Base-by-base conservation (phyloP, 2,329 filamentous ascomycete species). In the Proliferodiscus dingleyae region DNA sequence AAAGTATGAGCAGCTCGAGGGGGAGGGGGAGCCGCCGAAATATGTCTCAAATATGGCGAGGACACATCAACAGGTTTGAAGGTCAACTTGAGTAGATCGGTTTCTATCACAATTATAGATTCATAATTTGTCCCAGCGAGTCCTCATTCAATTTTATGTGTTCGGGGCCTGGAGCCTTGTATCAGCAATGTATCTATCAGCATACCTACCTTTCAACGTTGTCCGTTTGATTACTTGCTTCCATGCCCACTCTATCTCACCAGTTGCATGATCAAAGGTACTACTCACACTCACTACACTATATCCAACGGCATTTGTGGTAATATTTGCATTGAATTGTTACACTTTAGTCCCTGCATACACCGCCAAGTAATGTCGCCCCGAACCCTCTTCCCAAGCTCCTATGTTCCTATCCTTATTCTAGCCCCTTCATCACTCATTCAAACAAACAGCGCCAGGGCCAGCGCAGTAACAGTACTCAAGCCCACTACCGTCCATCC, bases 401-500 rank as follows among this genome's bases (percentile, higher is more conserved):
- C 30, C 2, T 16, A 26, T 40, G 24, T 24, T 10, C 26, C 15
- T 9, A 41, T 21, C 38, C 38, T 10, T 30, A 18, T 26, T 24
- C 37, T 15, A 18, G 10, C 21, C 24, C 29, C n/a, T 32, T n/a
- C 37, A 18, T 24, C 11, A 11, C 33, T 43, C 30, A 36, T 32
- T 46, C 46, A 61, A 34, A 59, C 29, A 18, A 60, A 54, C 26
- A 57, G 28, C 39, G 60, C 61, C 52, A 66, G 58, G 18, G 42
- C 54, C 37, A 63, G 51, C 16, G 76, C 70, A 59, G 69, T 71
- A 38, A 71, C 65, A 37, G 72, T 66, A 49, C 71, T 80, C 58
- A 80, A 53, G 3, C 73, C 82, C 44, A 85, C 66, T 24, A 78
- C 78, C 32, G 71, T 63, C 79, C 81, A 87, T 13, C 83, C 83